These are phyloP conservation scores for Alternaria angustiovoidea DNA, from an alignment of 2,329 filamentous ascomycete genomes.

Conservation along the genomic window DNA sequence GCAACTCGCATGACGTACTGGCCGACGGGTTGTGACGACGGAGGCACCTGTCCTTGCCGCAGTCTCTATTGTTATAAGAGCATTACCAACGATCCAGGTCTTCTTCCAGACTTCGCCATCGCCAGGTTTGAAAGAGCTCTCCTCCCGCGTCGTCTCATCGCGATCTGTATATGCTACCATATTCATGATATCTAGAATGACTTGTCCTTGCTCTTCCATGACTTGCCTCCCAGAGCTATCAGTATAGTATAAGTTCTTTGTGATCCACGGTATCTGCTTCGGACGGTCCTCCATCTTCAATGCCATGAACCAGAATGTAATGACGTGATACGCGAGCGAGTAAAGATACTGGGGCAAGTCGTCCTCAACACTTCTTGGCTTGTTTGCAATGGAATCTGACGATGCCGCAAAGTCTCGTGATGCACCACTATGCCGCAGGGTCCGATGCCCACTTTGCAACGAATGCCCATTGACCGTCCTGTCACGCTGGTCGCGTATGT, in stretches of 20 bases:
- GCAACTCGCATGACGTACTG: constrained; percentile 67
- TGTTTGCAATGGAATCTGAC: constrained; percentile 45
- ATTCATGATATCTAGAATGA: constrained; percentile 95
- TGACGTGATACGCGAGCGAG: constrained; percentile 90
- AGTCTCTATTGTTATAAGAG: constrained; percentile 77
- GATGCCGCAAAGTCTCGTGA: constrained; percentile 52
- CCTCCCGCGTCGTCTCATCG: constrained; percentile 75
- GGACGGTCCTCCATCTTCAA: constrained; percentile 84
- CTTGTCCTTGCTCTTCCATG: constrained; percentile 90
- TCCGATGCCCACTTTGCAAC: constrained; percentile 46
- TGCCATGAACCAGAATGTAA: constrained; percentile 96
- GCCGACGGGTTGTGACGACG: constrained; percentile 74
- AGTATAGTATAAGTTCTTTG: constrained; percentile 79
- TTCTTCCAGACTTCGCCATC: constrained; percentile 73
- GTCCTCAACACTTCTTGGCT: constrained; percentile 62
- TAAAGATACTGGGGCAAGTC: constrained; percentile 94
- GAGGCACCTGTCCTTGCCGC: constrained; percentile 72
- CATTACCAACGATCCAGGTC: constrained; percentile 77
- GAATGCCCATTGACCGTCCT: constrained; percentile 44
- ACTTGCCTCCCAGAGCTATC: constrained; percentile 77
- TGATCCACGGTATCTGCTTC: constrained; percentile 88
- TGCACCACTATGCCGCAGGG: constrained; percentile 54
- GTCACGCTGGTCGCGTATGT: constrained; percentile 72
- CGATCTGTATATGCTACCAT: constrained; percentile 85
- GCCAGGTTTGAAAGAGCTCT: constrained; percentile 68